Conservation (phyloP, 495 filamentous ascomycete genomes). For the Oidiodendron maius region DNA sequence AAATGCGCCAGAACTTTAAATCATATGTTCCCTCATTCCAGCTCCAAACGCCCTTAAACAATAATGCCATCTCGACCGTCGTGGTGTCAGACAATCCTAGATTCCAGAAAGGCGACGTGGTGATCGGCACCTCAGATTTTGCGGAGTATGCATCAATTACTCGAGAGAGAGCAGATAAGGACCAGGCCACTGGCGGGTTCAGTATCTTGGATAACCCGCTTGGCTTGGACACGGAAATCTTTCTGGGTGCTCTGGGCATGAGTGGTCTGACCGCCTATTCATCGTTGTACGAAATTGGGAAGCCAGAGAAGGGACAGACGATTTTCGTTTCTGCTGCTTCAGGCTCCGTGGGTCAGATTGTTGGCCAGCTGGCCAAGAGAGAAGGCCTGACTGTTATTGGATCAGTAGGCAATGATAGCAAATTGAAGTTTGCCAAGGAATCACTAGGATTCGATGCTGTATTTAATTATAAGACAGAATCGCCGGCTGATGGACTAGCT, state of each 20-base stretch:
- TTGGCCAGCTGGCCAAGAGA: constrained; percentile 80
- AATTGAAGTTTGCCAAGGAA: constrained; percentile 59
- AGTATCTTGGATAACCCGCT: constrained; percentile 52
- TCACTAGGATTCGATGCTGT: constrained; percentile 62
- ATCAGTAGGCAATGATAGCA: constrained; percentile 54
- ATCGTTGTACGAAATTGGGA: constrained; percentile 71
- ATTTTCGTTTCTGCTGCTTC: constrained; percentile 78
- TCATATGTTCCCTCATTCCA: constrained; percentile 55
- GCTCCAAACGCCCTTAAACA: constrained; percentile 51
- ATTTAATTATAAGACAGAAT: constrained; percentile 61
- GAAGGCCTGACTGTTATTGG: constrained; percentile 84
- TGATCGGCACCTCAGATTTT: constrained; percentile 50
- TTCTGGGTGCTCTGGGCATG: constrained; percentile 77
- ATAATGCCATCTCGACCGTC: constrained; percentile 51
- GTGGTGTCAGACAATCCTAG: constrained; percentile 52
- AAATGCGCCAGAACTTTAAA: constrained; percentile 39
- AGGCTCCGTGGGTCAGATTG: constrained; percentile 78
- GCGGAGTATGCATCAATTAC: constrained; percentile 52
- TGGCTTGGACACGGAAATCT: constrained; percentile 54
- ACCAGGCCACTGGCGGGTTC: constrained; percentile 22
- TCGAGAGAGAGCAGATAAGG: constrained; percentile 19
- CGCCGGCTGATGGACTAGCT: constrained; percentile 61
- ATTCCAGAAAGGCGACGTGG: constrained; percentile 60
- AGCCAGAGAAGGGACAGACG: constrained; percentile 81
- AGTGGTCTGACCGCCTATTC: constrained; percentile 79